Base-by-base conservation (phyloP, 495 filamentous ascomycete genomes). In the Penicillium subrubescens region DNA sequence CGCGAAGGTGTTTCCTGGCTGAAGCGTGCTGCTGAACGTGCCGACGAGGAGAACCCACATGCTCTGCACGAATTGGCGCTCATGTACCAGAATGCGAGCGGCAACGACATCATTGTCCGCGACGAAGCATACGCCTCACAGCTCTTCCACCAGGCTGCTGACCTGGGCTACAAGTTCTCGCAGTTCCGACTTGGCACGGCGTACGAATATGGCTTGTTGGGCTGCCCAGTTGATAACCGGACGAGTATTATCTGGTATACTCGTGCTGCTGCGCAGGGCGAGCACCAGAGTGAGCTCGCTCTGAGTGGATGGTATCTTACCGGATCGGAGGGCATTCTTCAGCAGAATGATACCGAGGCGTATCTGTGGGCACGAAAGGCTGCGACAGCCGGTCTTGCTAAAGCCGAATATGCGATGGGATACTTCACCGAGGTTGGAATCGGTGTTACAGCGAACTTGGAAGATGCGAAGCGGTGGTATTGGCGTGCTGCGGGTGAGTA, bases 381-480 rank as follows among this genome's bases (percentile, higher is more conserved):
- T 11, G 94, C 95, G 1, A 84, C 87, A 51, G 88, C 90, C 12
- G 92, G 93, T 8, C 77, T 97, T 37, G 86, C 89, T 5, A 98
- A 98, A 82, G 95, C 94, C 0, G 90, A 97, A 76, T 97, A 97
- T 81, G 95, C 95, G 0, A 94, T 99, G 92, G 95, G 95, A 2
- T 97, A 97, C 74, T 98, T 95, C 67, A 96, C 93, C 0, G 95
- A 99, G 76, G 90, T 93, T 34, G 95, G 95, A 0, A 97, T 99
- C 66, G 95, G 95, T n/a, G 87, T 90, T 56, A 82, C 88, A 31
- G 86, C 90, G 5, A 93, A 93, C 73, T 63, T 97, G 65, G 95
- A 99, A 69, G 95, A 97, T 79, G 95, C 94, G 21, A 97, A 97
- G 81, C 85, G 92, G 69, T 99, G 95, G 95, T 99, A 99, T 80